Base-by-base conservation (phyloP, 805 yeast species). In the Saitoella complicata region DNA sequence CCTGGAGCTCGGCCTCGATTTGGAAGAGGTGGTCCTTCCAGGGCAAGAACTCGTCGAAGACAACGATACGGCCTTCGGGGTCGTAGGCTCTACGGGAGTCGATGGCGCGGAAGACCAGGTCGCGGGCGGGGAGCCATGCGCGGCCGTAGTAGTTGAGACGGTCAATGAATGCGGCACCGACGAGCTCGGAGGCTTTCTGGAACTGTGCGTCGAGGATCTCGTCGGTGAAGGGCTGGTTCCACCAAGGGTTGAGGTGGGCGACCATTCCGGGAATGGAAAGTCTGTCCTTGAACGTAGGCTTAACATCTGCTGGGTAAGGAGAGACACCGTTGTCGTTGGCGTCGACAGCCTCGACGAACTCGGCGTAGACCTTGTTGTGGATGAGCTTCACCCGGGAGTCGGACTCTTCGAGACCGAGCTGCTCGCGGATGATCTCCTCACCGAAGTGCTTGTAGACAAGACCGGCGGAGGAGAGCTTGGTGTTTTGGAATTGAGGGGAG, bases 241-340 rank as follows among this genome's bases (percentile, higher is more conserved):
- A 86, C 38, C 73, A 64, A 30, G 98, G 97, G 59, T 87, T 87
- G 59, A 88, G 68, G 49, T 76, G 72, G 8, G 88, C 66, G 9
- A 91, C 82, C 38, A 86, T 64, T 1, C 86, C 70, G 6, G 95
- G 88, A 44, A 91, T 69, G 11, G 84, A 71, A 61, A 85, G 78
- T 53, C 77, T 75, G 53, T 72, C 72, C 52, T 72, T 72, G 67
- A 84, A 91, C 49, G 68, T 71, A 40, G 83, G 78, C 50, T 68
- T 66, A 33, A 70, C 66, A 31, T 70, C 73, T 41, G 70, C 72
- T 5, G 71, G 73, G 56, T 76, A 83, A 54, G 81, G 78, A 58
- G 72, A 71, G 50, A 88, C 74, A 56, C 98, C 98, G 57, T 91
- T 91, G 61, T 91, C 98, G 58, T 87, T 84, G 46, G 96, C 98